These are phyloP conservation scores for Cerioporus squamosus DNA, from an alignment of 1,284 basidiomycete genomes.

Conservation along the genomic window DNA sequence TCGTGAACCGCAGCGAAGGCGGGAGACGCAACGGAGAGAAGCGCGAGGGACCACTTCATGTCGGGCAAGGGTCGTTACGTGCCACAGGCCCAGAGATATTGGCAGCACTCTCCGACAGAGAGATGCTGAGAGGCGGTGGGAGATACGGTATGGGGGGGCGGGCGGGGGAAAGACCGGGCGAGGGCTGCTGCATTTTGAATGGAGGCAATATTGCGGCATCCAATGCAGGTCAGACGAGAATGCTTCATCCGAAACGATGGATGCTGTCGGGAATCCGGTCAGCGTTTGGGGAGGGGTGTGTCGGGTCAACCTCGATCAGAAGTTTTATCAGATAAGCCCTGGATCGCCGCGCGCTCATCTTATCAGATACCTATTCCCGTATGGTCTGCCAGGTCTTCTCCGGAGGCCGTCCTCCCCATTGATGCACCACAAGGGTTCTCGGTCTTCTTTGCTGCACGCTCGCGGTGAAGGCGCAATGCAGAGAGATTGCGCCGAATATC, in stretches of 20 bases:
- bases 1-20: slow-evolving; percentile 65
- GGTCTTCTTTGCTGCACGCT: not conserved
- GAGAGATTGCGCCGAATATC: not conserved
- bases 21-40: slow-evolving; percentile 37
- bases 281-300: not conserved
- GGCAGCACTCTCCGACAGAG: not conserved
- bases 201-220: slow-evolving; percentile 16
- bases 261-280: not conserved
- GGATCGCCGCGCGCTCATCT: slow-evolving; percentile 14
- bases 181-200: slow-evolving; percentile 13
- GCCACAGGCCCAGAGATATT: not conserved
- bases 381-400: slow-evolving; percentile 4
- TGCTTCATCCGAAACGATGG: slow-evolving; percentile 5
- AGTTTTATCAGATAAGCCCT: slow-evolving; percentile 36
- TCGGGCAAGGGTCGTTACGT: not conserved
- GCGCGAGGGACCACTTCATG: slow-evolving; percentile 34
- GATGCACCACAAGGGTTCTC: not conserved
- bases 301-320: slow-evolving; percentile 13
- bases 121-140: slow-evolving; percentile 3
- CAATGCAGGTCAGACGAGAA: slow-evolving; percentile 7
- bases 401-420: no score
- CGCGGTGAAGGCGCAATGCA: no score
- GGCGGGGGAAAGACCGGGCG: slow-evolving; percentile 10
- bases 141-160: not conserved
- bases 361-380: slow-evolving; percentile 26